Evolutionary conservation across 2,329 filamentous ascomycete genomes (phyloP), one percentile per base, ranked within the genome.

Genomic region (Pseudocercospora cruenta): DNA sequence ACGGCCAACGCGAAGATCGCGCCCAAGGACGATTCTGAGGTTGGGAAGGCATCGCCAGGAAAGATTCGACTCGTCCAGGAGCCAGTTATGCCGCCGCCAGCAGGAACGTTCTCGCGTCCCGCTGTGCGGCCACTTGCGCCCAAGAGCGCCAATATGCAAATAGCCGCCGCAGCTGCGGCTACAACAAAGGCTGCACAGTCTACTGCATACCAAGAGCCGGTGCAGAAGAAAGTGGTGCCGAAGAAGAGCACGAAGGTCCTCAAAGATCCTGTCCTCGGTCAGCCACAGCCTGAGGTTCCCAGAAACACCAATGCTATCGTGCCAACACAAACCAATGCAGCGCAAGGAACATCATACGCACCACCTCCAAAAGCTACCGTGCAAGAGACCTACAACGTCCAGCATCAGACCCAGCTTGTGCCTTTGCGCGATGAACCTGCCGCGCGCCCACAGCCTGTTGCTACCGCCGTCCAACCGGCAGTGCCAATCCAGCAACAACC

Each of bases 21-120:
- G 28, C 75, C 76, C 59, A 86, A 87, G 72, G 88, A 91, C 77
- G 88, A 90, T 72, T 82, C 82, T 43, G 81, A 80, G 60, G 75
- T 87, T 28, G 80, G 79, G 65, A 87, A 86, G 75, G 79, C 80
- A 47, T 80, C 79, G 39, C 75, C 76, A 19, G 74, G 75, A 28
- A 77, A 72, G 70, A 75, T 70, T 65, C 78, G 66, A 63, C 69
- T 66, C 24, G 53, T 69, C 10, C 65, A 80, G 64, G 80, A 82
- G 69, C 67, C 74, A 21, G 72, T 69, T 67, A 84, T 85, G 73
- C 77, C 82, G 7, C 77, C 79, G 16, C 77, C 82, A 39, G 33
- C 78, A 86, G 53, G 78, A 81, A 45, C 72, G 5, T 68, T 74
- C 53, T 67, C 70, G 64, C 84, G 86, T 70, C 88, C 88, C n/a